Percentiles rank a stretch among this genome's conserved stretches.
These are phyloP conservation scores for Entomortierella chlamydospora DNA, from an alignment of 192 early-diverging fungal species.

Conservation along the genomic window DNA sequence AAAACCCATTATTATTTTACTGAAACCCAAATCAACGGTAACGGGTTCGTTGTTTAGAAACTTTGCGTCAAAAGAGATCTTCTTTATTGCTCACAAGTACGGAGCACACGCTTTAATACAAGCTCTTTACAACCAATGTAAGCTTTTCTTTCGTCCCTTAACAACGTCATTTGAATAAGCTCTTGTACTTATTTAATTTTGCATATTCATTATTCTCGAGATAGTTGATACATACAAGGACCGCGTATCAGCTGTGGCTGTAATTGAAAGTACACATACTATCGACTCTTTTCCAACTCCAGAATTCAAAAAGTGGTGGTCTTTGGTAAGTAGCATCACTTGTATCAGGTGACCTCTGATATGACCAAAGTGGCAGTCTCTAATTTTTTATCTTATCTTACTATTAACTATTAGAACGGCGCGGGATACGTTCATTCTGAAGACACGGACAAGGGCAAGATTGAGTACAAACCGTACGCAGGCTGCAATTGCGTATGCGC, in stretches of 20 bases:
- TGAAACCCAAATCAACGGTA: no score
- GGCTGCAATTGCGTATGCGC: conserved; percentile 34
- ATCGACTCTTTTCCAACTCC: conserved; percentile 5
- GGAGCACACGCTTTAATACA: conserved; percentile 33
- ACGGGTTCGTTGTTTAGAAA: conserved; percentile 6
- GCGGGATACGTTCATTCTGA: conserved; percentile 23
- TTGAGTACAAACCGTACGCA: conserved; percentile 3
- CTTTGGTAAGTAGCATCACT: conserved; percentile 14
- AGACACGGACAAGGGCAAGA: conserved; percentile 9
- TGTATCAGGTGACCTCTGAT: neutral
- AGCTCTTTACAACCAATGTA: conserved; percentile 35
- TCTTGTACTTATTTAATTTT: no score
- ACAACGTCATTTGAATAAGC: neutral
- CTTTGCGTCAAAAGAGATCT: conserved; percentile 18
- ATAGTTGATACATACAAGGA: conserved; percentile 41
- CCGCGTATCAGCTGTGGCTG: conserved; percentile 28
- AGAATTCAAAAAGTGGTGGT: conserved; percentile 45
- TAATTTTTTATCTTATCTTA: no score
- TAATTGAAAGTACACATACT: conserved; percentile 29
- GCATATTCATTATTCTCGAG: no score
- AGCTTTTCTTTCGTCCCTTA: neutral
- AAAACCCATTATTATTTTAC: neutral
- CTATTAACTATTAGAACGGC: conserved; percentile 46
- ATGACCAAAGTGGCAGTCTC: neutral
- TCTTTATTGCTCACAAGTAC: conserved; percentile 46